A percentile compares a stretch with the other conserved stretches of the same genome.
phyloP scores from a whole-genome alignment of 306 rosid species.

The Medicago arabica region DNA sequence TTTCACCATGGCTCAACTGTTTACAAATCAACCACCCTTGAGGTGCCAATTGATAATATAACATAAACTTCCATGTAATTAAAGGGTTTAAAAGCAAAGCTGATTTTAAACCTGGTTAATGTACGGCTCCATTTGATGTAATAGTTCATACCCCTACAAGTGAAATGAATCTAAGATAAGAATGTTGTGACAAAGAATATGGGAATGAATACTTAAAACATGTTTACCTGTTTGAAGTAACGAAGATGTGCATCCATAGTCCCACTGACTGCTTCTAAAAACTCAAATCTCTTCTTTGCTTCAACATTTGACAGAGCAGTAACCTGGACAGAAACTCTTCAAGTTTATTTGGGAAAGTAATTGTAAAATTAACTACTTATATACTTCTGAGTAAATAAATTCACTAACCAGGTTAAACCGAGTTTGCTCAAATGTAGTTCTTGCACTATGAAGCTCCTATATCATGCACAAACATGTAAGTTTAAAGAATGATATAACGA shows the following conservation, averaged over 20 bases:
- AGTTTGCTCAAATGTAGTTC: conserved; percentile 95
- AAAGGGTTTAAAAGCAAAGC: conserved; percentile 1
- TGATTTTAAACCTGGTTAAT: conserved; percentile 84
- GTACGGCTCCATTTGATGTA: conserved; percentile 78
- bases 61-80: conserved; percentile 6
- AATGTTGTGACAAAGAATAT: conserved; percentile 22
- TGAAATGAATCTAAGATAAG: conserved; percentile 50
- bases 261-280: conserved; percentile 99
- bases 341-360: conserved; percentile 35
- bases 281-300: conserved; percentile 97
- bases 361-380: conserved; percentile 21
- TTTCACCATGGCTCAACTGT: conserved; percentile 19
- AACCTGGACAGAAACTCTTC: conserved; percentile 61
- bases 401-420: conserved; percentile 86
- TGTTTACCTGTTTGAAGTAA: conserved; percentile 90
- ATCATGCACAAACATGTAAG: conserved; percentile 48
- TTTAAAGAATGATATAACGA: conserved; percentile 27
- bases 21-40: conserved; percentile 23
- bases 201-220: conserved; percentile 30
- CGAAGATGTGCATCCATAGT: conserved; percentile 99
- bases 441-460: conserved; percentile 94
- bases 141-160: conserved; percentile 60
- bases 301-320: conserved; percentile 94
- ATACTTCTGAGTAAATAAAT: conserved; percentile 12
- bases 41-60: conserved; percentile 25